These are phyloP conservation scores for Phialemonium atrogriseum DNA, from an alignment of 2,329 filamentous ascomycete species.

Conservation along the genomic window DNA sequence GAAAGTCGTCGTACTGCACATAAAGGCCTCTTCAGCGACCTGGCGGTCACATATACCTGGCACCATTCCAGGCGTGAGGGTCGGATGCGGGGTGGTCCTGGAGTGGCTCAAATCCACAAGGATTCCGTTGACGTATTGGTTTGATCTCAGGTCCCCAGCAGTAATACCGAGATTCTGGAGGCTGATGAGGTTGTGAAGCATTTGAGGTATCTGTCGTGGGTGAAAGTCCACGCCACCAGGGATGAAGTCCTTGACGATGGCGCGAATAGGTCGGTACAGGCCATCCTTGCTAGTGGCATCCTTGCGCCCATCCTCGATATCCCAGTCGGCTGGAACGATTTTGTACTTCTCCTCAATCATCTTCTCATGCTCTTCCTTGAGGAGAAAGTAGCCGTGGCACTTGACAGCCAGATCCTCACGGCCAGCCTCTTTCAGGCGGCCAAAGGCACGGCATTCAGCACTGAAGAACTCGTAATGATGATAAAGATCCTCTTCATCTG, in stretches of 20 bases:
- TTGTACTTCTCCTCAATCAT: neutral
- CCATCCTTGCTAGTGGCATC: neutral
- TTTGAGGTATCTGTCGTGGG: no score
- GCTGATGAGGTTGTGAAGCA: neutral
- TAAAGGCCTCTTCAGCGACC: no score
- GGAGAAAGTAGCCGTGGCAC: constrained; percentile 8
- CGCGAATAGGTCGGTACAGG: neutral
- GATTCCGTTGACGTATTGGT: no score
- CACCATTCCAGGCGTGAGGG: no score
- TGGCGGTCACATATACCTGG: no score
- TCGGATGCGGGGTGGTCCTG: no score
- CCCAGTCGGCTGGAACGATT: neutral
- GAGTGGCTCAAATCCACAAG: no score
- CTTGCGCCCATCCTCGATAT: neutral
- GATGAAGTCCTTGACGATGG: neutral
- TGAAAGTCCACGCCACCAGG: neutral
- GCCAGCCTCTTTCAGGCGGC: constrained; percentile 7
- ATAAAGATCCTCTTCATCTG: no score
- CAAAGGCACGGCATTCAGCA: constrained; percentile 10
- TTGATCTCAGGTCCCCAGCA: no score
- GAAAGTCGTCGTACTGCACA: no score
- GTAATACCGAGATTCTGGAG: neutral
- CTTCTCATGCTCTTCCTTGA: constrained; percentile 1
- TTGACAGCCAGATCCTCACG: constrained; percentile 7
- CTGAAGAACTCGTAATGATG: constrained; percentile 10